Evolutionary conservation across 371 early-diverging fungal genomes (phyloP).

Genomic region (Syncephalastrum sp.): DNA sequence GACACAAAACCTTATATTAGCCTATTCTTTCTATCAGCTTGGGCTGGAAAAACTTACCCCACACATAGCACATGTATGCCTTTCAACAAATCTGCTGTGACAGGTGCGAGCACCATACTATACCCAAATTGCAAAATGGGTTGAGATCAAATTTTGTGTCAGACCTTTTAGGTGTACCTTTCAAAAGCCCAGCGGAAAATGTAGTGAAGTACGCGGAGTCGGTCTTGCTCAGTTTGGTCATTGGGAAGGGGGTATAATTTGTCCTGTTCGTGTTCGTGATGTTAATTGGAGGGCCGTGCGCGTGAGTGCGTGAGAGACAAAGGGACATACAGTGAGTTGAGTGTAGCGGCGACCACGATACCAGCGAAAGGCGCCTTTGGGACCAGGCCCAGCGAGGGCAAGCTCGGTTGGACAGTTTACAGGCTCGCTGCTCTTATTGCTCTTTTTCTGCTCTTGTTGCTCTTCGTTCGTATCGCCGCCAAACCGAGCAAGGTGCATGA

Average conservation of each 20-base stretch:
- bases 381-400: slow-evolving; percentile 18
- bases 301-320: not conserved
- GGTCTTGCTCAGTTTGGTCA: slow-evolving; percentile 30
- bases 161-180: slow-evolving; percentile 17
- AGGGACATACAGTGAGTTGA: not conserved
- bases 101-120: slow-evolving; percentile 26
- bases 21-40: too few species aligned
- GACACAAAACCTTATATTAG: not conserved
- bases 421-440: not conserved
- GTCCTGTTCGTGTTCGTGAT: not conserved
- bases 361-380: slow-evolving; percentile 31
- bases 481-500: not conserved
- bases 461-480: not conserved
- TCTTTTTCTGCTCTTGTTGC: not conserved
- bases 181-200: slow-evolving; percentile 31
- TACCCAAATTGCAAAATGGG: not conserved
- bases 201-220: slow-evolving; percentile 24
- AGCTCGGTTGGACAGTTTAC: not conserved
- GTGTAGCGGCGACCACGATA: slow-evolving; percentile 25
- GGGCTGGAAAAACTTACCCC: slow-evolving; percentile 16
- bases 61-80: slow-evolving; percentile 26
- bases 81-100: slow-evolving; percentile 15
- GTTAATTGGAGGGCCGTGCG: not conserved
- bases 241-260: slow-evolving; percentile 17
- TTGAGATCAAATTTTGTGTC: too few species aligned